Percentiles rank a stretch among this genome's conserved stretches.
Evolutionary conservation across 345 rosid species (phyloP).

Genomic region (Hibiscus trionum): DNA sequence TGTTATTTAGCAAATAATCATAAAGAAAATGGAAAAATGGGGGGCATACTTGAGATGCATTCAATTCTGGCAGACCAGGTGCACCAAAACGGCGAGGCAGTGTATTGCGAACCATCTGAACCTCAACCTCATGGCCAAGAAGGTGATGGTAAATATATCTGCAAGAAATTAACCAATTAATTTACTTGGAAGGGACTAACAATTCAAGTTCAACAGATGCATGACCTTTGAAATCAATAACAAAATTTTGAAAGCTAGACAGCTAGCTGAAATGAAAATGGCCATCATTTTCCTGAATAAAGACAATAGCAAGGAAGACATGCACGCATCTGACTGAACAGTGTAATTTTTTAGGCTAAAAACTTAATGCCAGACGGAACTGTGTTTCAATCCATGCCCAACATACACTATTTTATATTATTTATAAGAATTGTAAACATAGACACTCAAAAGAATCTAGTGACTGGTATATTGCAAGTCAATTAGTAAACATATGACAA

Average conservation of each 20-base stretch:
- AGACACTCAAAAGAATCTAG: neutral
- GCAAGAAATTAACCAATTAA: slow-evolving; percentile 14
- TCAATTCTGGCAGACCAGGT: slow-evolving; percentile 98
- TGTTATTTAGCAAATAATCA: neutral
- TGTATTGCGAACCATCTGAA: slow-evolving; percentile 85
- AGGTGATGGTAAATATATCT: slow-evolving; percentile 96
- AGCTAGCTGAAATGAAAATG: neutral
- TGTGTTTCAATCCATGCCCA: neutral
- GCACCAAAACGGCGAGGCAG: slow-evolving; percentile 97
- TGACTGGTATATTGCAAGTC: neutral
- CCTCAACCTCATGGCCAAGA: slow-evolving; percentile 98
- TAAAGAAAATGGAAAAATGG: neutral
- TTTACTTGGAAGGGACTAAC: neutral
- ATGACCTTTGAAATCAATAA: neutral
- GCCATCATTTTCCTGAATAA: neutral
- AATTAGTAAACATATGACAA: neutral
- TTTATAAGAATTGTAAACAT: neutral
- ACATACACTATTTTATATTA: neutral
- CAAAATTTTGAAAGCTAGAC: neutral
- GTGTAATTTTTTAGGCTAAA: neutral
- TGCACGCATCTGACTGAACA: neutral
- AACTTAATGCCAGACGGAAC: neutral
- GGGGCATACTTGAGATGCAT: slow-evolving; percentile 84
- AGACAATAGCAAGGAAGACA: neutral
- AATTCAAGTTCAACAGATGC: neutral